phyloP scores from a whole-genome alignment of 257 asterid genomes.

The Eustoma russellianum region DNA sequence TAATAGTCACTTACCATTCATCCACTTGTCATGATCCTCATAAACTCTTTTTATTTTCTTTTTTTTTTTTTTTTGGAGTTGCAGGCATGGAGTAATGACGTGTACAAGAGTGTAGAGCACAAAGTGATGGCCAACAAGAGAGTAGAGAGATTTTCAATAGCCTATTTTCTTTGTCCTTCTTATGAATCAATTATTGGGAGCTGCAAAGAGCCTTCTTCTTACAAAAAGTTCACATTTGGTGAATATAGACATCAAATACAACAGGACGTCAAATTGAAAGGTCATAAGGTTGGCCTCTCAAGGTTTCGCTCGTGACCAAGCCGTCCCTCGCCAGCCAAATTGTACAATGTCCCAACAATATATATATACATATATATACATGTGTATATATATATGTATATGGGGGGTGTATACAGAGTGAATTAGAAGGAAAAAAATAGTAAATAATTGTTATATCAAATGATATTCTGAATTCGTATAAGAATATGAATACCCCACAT shows the following conservation, averaged over 20 bases:
- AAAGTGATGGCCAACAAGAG: slow-evolving; percentile 42
- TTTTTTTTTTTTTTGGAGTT: slow-evolving; percentile 1
- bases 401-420: no score
- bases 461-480: no score
- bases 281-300: slow-evolving; percentile 57
- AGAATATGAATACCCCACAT: no score
- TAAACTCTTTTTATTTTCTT: no score
- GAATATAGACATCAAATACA: slow-evolving; percentile 44
- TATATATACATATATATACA: no score
- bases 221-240: slow-evolving; percentile 45
- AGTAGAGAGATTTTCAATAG: slow-evolving; percentile 62
- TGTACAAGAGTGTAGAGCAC: slow-evolving; percentile 64
- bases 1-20: no score
- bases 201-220: slow-evolving; percentile 43
- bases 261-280: slow-evolving; percentile 40
- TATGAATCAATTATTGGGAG: slow-evolving; percentile 37
- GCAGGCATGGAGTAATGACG: slow-evolving; percentile 86
- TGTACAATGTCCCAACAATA: no score
- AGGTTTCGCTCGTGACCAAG: slow-evolving; percentile 22
- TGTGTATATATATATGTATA: no score
- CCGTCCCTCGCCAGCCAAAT: no score
- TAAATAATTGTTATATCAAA: no score
- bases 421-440: no score
- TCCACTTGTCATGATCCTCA: no score
- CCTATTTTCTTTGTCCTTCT: slow-evolving; percentile 67